Evolutionary conservation across 164 flowering plant genomes (phyloP).

Genomic region (Paratinospora sagittata): DNA sequence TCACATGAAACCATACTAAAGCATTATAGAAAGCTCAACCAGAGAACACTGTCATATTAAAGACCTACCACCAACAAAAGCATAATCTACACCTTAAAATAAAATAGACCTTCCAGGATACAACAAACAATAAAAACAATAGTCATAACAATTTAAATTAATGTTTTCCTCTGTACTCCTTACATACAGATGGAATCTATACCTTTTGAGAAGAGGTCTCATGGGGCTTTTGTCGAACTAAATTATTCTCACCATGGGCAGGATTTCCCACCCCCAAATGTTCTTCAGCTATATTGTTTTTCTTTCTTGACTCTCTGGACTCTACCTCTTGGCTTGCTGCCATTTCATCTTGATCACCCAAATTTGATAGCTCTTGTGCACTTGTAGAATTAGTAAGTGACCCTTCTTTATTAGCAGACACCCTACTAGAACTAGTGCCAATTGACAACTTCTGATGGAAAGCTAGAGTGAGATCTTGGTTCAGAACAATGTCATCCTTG

Average conservation of each 20-base stretch:
- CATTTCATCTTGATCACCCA: conserved; percentile 27
- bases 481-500: conserved; percentile 38
- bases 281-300: conserved; percentile 22
- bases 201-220: conserved; percentile 53
- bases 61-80: not conserved
- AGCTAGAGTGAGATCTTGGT: conserved; percentile 66
- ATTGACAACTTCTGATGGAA: conserved; percentile 45
- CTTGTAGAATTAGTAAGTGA: conserved; percentile 19
- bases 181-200: conserved; percentile 1
- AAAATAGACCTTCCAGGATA: not conserved
- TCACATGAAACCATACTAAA: not conserved
- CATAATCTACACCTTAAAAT: not conserved
- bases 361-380: conserved; percentile 22
- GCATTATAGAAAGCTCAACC: not conserved
- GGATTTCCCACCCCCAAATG: conserved; percentile 40
- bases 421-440: conserved; percentile 29
- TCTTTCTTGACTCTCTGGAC: conserved; percentile 37
- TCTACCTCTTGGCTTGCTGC: conserved; percentile 37
- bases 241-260: conserved; percentile 21
- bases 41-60: not conserved
- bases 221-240: conserved; percentile 30
- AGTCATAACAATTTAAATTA: not conserved
- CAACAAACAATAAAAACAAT: not conserved
- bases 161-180: not conserved
- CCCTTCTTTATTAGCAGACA: conserved; percentile 27